Evolutionary conservation across 495 filamentous ascomycete species (phyloP).

Genomic region (Penicillium arizonense): DNA sequence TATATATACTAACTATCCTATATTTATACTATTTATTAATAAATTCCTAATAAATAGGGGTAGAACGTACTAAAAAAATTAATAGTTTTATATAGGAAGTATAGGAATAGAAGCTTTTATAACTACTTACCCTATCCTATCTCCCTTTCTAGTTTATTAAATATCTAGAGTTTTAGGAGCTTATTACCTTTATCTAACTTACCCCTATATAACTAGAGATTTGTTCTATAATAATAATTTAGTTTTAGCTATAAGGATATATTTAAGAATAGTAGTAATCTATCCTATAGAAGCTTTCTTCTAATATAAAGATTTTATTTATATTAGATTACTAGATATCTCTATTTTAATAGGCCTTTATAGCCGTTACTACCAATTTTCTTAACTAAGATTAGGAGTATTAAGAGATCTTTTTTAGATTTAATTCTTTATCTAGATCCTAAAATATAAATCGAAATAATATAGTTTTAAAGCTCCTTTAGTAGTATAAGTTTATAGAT

Average conservation of each 20-base stretch:
- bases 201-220: not conserved
- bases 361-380: not conserved
- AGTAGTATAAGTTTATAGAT: not conserved
- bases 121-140: not conserved
- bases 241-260: not conserved
- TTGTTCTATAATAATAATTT: not conserved
- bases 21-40: not conserved
- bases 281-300: not conserved
- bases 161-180: not conserved
- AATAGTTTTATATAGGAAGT: not conserved
- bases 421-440: not conserved
- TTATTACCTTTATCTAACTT: not conserved
- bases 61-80: not conserved
- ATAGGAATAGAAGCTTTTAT: not conserved
- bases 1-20: too few relatives aligned
- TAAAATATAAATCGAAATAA: not conserved
- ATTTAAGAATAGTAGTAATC: not conserved
- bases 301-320: not conserved
- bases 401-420: slow-evolving; percentile 1
- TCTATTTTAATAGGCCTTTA: not conserved
- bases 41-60: not conserved
- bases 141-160: not conserved
- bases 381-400: not conserved
- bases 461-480: not conserved
- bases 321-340: not conserved